A percentile compares a stretch with the other conserved stretches of the same genome.
phyloP scores from a whole-genome alignment of 1,284 basidiomycete genomes.

The Neonothopanus nambi region DNA sequence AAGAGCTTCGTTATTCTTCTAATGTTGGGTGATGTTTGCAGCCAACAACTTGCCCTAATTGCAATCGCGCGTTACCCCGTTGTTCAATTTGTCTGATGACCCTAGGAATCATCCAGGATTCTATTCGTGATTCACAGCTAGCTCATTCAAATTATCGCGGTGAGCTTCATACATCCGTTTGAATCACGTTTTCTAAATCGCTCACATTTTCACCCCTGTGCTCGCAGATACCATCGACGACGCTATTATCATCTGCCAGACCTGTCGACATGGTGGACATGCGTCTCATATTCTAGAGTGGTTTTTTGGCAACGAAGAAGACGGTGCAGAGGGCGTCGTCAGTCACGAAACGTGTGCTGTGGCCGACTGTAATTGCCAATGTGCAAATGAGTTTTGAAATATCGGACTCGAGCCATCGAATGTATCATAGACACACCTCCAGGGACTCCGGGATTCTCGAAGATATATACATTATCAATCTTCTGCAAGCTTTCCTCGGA shows the following conservation, averaged over 20 bases:
- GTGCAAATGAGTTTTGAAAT: constrained; percentile 9
- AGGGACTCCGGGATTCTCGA: too few species aligned
- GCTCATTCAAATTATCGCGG: constrained; percentile 49
- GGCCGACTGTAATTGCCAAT: constrained; percentile 12
- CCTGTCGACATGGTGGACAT: constrained; percentile 80
- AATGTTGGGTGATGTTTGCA: constrained; percentile 28
- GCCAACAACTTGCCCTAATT: constrained; percentile 71
- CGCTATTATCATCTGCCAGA: constrained; percentile 79
- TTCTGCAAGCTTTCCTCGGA: too few species aligned
- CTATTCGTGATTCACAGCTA: constrained; percentile 57
- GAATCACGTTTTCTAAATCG: not conserved
- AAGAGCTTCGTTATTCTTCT: too few species aligned
- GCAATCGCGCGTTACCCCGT: constrained; percentile 65
- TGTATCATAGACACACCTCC: too few species aligned
- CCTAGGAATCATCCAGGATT: constrained; percentile 64
- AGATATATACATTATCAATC: too few species aligned
- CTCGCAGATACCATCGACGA: constrained; percentile 81
- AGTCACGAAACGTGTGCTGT: constrained; percentile 9
- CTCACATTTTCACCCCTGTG: too few species aligned
- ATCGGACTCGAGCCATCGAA: too few species aligned
- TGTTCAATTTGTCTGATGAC: constrained; percentile 79
- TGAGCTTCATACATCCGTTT: constrained; percentile 20
- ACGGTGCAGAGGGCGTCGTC: constrained; percentile 22
- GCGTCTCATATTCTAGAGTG: constrained; percentile 77
- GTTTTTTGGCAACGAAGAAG: constrained; percentile 68